Conservation (phyloP, 2,329 filamentous ascomycete species). For the Tolypocladium capitatum region DNA sequence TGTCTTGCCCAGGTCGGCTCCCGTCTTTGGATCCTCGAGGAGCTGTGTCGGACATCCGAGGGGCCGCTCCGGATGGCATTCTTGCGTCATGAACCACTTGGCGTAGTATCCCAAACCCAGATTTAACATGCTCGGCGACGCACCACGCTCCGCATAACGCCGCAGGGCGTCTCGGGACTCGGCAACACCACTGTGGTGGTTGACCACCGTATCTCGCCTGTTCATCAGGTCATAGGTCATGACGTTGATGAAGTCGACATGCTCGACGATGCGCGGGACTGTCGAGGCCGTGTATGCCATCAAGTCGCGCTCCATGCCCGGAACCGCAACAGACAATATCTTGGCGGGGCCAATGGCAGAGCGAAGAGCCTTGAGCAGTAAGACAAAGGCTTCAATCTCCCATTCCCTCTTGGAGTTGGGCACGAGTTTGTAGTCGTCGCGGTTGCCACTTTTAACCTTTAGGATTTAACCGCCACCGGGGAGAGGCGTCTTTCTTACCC, state of each 20-base stretch:
- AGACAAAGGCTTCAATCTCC: constrained; percentile 51
- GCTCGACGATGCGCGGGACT: constrained; percentile 41
- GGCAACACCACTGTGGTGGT: constrained; percentile 51
- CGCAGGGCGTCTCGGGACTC: constrained; percentile 41
- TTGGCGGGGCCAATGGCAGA: constrained; percentile 40
- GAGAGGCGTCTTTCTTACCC: constrained; percentile 20
- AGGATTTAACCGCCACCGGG: background rate
- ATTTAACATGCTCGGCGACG: constrained; percentile 39
- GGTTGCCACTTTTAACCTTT: constrained; percentile 40
- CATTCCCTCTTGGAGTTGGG: constrained; percentile 46
- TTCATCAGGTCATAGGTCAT: constrained; percentile 63
- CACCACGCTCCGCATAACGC: constrained; percentile 44
- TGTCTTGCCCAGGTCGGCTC: constrained; percentile 42
- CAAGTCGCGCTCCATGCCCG: constrained; percentile 51
- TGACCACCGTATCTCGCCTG: constrained; percentile 49
- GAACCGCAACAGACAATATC: constrained; percentile 55
- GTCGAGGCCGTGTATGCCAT: constrained; percentile 49
- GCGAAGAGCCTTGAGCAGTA: constrained; percentile 46
- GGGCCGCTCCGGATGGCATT: constrained; percentile 26
- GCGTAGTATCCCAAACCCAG: constrained; percentile 55
- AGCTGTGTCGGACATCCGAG: constrained; percentile 40
- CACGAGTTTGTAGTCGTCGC: constrained; percentile 52
- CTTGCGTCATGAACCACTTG: constrained; percentile 46
- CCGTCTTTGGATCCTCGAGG: constrained; percentile 45
- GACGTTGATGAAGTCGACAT: constrained; percentile 54